phyloP scores from a whole-genome alignment of 2,329 filamentous ascomycete species.

The Ophiostoma sp. region DNA sequence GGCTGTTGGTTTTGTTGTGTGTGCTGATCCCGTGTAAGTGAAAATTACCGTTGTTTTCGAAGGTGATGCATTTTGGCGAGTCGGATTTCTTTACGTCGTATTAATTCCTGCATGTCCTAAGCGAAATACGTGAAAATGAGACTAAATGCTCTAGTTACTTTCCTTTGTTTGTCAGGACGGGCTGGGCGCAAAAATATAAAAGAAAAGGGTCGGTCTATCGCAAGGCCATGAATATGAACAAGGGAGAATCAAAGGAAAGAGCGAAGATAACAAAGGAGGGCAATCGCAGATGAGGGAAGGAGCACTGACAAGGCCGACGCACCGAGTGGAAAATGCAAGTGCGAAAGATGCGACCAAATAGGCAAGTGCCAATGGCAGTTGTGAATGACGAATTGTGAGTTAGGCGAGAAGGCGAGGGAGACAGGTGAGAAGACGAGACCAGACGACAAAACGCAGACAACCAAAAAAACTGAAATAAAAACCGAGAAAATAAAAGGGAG shows the following conservation, averaged over 20 bases:
- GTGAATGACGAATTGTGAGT: neutral
- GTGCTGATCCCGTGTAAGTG: too few species aligned
- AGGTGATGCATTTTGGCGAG: too few species aligned
- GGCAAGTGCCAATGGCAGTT: neutral
- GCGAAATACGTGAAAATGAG: too few species aligned
- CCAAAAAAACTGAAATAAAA: neutral
- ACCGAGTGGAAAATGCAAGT: conserved; percentile 3
- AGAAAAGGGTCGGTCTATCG: neutral
- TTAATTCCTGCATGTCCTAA: too few species aligned
- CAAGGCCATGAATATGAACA: neutral
- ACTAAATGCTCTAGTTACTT: too few species aligned
- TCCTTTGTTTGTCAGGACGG: conserved; percentile 6
- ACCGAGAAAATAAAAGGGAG: neutral
- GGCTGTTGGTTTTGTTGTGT: too few species aligned
- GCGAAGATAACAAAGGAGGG: neutral
- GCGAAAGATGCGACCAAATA: conserved; percentile 5
- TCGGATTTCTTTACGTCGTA: too few species aligned
- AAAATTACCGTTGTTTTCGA: too few species aligned
- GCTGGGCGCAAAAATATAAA: neutral
- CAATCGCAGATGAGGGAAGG: neutral
- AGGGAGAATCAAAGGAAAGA: neutral
- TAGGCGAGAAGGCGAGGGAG: neutral
- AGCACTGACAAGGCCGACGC: neutral
- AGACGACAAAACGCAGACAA: neutral
- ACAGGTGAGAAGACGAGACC: neutral